These are phyloP conservation scores for Pseudoturritis turrita DNA, from an alignment of 345 rosid genomes.

Conservation along the genomic window DNA sequence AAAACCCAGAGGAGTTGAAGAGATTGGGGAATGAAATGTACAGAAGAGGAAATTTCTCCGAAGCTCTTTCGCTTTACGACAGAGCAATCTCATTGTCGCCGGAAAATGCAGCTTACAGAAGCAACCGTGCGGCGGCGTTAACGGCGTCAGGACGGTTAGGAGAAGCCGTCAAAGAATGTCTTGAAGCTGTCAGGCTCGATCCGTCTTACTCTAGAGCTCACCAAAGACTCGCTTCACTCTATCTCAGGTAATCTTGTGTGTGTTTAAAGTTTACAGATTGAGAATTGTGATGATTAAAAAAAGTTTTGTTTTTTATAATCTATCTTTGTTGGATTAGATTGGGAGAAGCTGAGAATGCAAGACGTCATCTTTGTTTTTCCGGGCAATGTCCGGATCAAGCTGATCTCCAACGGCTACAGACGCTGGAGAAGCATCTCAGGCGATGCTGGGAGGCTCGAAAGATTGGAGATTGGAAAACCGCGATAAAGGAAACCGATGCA, in stretches of 20 bases:
- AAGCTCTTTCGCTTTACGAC: constrained; percentile 69
- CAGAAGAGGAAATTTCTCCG: constrained; percentile 58
- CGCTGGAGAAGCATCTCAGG: constrained; percentile 72
- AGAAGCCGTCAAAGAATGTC: constrained; percentile 82
- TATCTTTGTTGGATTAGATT: constrained; percentile 45
- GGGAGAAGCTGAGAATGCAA: constrained; percentile 71
- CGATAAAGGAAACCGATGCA: constrained; percentile 64
- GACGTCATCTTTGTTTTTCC: constrained; percentile 51
- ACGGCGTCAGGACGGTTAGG: constrained; percentile 59
- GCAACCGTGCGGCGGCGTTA: constrained; percentile 89
- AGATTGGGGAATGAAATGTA: constrained; percentile 76
- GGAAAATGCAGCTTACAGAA: constrained; percentile 64
- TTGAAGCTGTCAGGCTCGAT: constrained; percentile 80
- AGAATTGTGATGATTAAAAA: background rate
- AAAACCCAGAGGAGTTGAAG: constrained; percentile 74
- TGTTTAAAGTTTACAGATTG: background rate
- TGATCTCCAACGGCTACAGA: constrained; percentile 67
- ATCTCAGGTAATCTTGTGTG: constrained; percentile 53
- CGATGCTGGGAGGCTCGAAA: constrained; percentile 70
- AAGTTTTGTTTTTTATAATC: background rate
- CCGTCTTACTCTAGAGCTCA: constrained; percentile 70
- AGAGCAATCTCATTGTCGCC: constrained; percentile 73
- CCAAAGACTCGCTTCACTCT: constrained; percentile 75
- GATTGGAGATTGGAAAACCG: constrained; percentile 72
- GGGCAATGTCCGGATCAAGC: constrained; percentile 69